Conservation (phyloP, 2,329 filamentous ascomycete genomes). For the Penicillium sp. region DNA sequence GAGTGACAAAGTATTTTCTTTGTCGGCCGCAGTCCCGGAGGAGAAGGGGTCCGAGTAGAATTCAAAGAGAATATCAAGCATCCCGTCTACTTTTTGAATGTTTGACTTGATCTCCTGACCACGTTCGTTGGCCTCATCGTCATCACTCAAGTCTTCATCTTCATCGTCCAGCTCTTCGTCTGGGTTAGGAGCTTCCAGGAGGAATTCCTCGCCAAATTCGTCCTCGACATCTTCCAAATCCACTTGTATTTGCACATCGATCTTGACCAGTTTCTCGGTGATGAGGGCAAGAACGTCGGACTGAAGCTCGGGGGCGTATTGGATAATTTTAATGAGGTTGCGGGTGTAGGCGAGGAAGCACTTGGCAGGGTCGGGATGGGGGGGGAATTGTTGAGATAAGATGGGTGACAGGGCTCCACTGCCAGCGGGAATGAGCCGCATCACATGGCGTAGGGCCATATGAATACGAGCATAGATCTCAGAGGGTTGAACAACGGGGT, state of each 20-base stretch:
- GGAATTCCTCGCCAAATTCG: slow-evolving; percentile 70
- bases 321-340: slow-evolving; percentile 75
- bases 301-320: slow-evolving; percentile 75
- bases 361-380: slow-evolving; percentile 71
- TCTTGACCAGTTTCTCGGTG: slow-evolving; percentile 82
- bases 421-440: slow-evolving; percentile 79
- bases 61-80: slow-evolving; percentile 83
- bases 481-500: slow-evolving; percentile 59
- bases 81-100: slow-evolving; percentile 86
- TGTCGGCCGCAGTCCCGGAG: slow-evolving; percentile 66
- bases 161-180: slow-evolving; percentile 46
- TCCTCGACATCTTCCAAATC: slow-evolving; percentile 93
- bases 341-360: slow-evolving; percentile 85
- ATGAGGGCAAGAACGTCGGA: slow-evolving; percentile 81
- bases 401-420: slow-evolving; percentile 68
- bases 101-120: slow-evolving; percentile 74
- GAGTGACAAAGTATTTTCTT: slow-evolving; percentile 72
- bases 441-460: slow-evolving; percentile 69
- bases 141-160: slow-evolving; percentile 69
- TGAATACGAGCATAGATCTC: slow-evolving; percentile 74
- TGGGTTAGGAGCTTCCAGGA: slow-evolving; percentile 51
- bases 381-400: slow-evolving; percentile 70
- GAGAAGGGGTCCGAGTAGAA: slow-evolving; percentile 75
- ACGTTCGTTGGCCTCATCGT: slow-evolving; percentile 47
- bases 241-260: slow-evolving; percentile 92